Percentiles rank a stretch among this genome's conserved stretches.
phyloP scores from a whole-genome alignment of 2,329 filamentous ascomycete genomes.

The Tolypocladium inflatum region DNA sequence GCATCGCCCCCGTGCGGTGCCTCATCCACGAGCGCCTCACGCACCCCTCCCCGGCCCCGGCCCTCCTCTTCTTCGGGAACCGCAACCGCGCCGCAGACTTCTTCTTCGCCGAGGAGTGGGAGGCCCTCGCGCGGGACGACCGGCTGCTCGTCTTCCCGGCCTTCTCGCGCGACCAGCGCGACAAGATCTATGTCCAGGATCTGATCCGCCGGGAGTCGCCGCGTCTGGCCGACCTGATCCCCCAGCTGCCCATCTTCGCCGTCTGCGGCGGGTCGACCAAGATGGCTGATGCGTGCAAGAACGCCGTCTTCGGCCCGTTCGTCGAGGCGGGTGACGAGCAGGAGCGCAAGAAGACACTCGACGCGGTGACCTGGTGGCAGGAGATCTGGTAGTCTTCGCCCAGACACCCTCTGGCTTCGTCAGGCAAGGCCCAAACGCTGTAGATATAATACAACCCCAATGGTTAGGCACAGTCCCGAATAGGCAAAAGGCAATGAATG shows the following conservation, averaged over 20 bases:
- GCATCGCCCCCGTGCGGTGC: constrained; percentile 73
- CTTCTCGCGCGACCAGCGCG: constrained; percentile 37
- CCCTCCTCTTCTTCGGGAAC: constrained; percentile 74
- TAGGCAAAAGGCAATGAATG: too few species aligned
- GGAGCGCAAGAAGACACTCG: constrained; percentile 27
- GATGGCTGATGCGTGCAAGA: constrained; percentile 47
- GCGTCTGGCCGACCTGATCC: constrained; percentile 22
- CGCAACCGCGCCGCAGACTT: constrained; percentile 68
- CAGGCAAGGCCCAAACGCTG: not conserved
- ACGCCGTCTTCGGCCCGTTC: constrained; percentile 40
- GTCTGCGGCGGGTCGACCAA: constrained; percentile 48
- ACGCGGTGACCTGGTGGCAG: constrained; percentile 39
- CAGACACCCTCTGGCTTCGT: not conserved
- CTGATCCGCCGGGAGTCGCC: constrained; percentile 34
- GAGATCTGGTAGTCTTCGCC: constrained; percentile 42
- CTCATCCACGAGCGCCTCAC: constrained; percentile 65
- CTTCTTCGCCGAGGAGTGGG: constrained; percentile 76
- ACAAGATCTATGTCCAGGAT: constrained; percentile 49
- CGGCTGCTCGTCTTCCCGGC: constrained; percentile 29
- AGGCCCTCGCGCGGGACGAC: constrained; percentile 7
- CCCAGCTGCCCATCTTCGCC: constrained; percentile 34
- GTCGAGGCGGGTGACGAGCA: constrained; percentile 27
- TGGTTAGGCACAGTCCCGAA: too few species aligned
- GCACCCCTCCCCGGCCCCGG: constrained; percentile 21
- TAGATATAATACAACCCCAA: not conserved